These are phyloP conservation scores for Neofusicoccum umdonicola DNA, from an alignment of 2,329 filamentous ascomycete genomes.

Conservation along the genomic window DNA sequence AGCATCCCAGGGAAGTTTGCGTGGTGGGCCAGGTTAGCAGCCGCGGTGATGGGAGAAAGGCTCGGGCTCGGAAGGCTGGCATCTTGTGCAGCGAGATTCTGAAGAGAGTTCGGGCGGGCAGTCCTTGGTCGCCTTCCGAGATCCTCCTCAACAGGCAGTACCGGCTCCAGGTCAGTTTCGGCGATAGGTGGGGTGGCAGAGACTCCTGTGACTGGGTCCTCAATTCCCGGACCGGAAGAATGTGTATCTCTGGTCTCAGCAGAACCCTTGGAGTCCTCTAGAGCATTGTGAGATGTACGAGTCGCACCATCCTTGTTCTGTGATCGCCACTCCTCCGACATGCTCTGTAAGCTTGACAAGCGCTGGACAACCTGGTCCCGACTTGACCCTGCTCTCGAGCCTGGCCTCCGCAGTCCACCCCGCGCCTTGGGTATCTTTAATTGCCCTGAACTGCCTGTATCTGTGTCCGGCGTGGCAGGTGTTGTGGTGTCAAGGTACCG, in stretches of 20 bases:
- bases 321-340: slow-evolving; percentile 1
- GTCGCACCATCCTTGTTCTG: background rate
- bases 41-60: slow-evolving; percentile 82
- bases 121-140: slow-evolving; percentile 11
- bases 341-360: slow-evolving; percentile 1
- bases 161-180: slow-evolving; percentile 66
- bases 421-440: slow-evolving; percentile 24
- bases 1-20: slow-evolving; percentile 28
- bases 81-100: slow-evolving; percentile 75
- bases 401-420: slow-evolving; percentile 23
- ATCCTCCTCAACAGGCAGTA: slow-evolving; percentile 42
- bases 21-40: slow-evolving; percentile 57
- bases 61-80: slow-evolving; percentile 93
- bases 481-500: slow-evolving; percentile 28
- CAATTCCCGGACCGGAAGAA: slow-evolving; percentile 1
- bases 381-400: slow-evolving; percentile 6
- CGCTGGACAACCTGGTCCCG: slow-evolving; percentile 5
- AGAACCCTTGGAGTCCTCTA: background rate
- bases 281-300: background rate
- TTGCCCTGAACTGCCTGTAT: slow-evolving; percentile 27
- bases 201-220: slow-evolving; percentile 41
- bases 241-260: background rate
- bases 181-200: slow-evolving; percentile 75
- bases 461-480: slow-evolving; percentile 39
- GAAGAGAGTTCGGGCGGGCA: slow-evolving; percentile 52